These are phyloP conservation scores for Colletotrichum paranaense DNA, from an alignment of 2,329 filamentous ascomycete species.

Conservation along the genomic window DNA sequence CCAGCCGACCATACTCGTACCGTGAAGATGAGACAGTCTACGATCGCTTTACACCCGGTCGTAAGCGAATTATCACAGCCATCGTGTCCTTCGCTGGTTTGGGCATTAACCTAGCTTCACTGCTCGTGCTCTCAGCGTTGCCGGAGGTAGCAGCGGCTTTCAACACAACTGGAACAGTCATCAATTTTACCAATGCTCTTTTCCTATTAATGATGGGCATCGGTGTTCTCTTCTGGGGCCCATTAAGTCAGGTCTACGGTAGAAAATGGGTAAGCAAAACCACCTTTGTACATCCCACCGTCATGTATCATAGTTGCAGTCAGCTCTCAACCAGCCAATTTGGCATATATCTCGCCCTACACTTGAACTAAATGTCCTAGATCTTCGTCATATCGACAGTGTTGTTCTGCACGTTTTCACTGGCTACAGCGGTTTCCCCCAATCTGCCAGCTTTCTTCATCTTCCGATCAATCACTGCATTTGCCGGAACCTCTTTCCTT, in stretches of 20 bases:
- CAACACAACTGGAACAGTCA: slow-evolving; percentile 72
- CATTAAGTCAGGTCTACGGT: slow-evolving; percentile 69
- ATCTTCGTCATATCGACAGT: slow-evolving; percentile 39
- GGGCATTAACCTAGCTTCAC: slow-evolving; percentile 29
- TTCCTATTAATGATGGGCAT: slow-evolving; percentile 80
- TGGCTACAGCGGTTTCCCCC: slow-evolving; percentile 74
- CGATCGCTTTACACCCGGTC: slow-evolving; percentile 38
- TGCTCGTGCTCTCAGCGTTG: slow-evolving; percentile 71
- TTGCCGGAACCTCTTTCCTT: slow-evolving; percentile 76
- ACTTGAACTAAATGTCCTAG: slow-evolving; percentile 25
- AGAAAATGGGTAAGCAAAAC: slow-evolving; percentile 55
- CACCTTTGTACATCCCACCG: slow-evolving; percentile 42
- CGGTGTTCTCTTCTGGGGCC: slow-evolving; percentile 73
- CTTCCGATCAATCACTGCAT: slow-evolving; percentile 76
- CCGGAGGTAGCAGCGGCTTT: slow-evolving; percentile 78
- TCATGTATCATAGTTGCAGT: slow-evolving; percentile 16
- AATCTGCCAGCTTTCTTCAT: slow-evolving; percentile 75
- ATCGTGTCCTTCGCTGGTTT: slow-evolving; percentile 35
- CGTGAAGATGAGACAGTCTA: slow-evolving; percentile 37
- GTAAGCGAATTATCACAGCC: slow-evolving; percentile 39
- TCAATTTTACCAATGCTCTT: slow-evolving; percentile 76
- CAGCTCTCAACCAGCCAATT: background rate
- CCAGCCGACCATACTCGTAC: slow-evolving; percentile 26
- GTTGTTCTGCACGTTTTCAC: slow-evolving; percentile 72
- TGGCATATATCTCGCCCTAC: background rate